A percentile compares a stretch with the other conserved stretches of the same genome.
phyloP scores from a whole-genome alignment of 495 filamentous ascomycete genomes.

The Immersiella caudata region DNA sequence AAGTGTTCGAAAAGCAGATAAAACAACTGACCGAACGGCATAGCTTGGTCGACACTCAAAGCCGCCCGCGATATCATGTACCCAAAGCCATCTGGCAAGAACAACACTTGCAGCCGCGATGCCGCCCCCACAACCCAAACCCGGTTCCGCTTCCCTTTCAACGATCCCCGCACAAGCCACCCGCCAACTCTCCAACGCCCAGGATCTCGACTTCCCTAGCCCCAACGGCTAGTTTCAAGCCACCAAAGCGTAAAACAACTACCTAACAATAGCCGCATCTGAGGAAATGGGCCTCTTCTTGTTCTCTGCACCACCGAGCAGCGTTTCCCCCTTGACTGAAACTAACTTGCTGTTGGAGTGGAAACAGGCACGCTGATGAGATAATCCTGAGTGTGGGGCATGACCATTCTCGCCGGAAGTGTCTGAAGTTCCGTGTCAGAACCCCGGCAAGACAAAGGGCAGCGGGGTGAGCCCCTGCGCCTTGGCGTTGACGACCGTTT shows the following conservation, averaged over 20 bases:
- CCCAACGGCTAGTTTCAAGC: neutral
- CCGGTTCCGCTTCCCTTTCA: no score
- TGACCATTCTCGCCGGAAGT: neutral
- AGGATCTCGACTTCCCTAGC: no score
- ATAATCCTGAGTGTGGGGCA: neutral
- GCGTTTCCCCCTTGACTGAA: neutral
- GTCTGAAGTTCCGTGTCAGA: slow-evolving; percentile 10
- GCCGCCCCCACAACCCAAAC: no score
- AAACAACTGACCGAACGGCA: no score
- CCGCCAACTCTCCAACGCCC: neutral
- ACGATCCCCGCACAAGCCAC: no score
- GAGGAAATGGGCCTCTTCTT: neutral
- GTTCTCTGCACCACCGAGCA: neutral
- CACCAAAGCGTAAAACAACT: neutral
- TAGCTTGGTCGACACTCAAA: no score
- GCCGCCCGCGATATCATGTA: no score
- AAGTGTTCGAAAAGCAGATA: no score
- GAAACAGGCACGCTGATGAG: neutral
- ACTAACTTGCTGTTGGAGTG: neutral
- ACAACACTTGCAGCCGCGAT: no score
- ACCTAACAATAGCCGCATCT: neutral
- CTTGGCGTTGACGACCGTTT: slow-evolving; percentile 8
- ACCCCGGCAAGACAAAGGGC: neutral
- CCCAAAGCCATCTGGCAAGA: no score
- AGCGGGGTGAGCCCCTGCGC: neutral